These are phyloP conservation scores for Ogataea saltuana DNA, from an alignment of 805 yeast species.

Conservation along the genomic window DNA sequence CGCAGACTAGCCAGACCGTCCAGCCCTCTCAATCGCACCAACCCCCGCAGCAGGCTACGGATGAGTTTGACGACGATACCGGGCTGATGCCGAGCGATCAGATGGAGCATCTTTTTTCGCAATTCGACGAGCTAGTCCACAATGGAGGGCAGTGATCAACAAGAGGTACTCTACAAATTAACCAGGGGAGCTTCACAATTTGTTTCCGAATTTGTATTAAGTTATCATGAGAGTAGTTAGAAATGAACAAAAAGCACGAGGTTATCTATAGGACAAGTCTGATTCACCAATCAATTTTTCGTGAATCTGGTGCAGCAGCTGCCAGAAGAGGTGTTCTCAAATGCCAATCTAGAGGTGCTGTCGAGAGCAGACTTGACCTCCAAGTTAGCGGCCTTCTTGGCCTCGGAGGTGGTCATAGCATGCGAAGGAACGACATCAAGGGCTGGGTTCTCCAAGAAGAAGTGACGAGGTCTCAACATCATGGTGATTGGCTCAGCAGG, in stretches of 20 bases:
- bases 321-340: slow-evolving; percentile 36
- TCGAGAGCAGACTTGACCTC: slow-evolving; percentile 48
- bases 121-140: slow-evolving; percentile 35
- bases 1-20: neutral
- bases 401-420: slow-evolving; percentile 48
- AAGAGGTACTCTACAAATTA: no score
- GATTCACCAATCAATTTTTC: slow-evolving; percentile 9
- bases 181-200: no score
- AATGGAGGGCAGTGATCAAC: slow-evolving; percentile 15
- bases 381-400: slow-evolving; percentile 36
- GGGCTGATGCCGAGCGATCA: slow-evolving; percentile 32
- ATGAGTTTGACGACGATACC: slow-evolving; percentile 14
- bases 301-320: slow-evolving; percentile 36
- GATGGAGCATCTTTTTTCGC: slow-evolving; percentile 35
- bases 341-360: slow-evolving; percentile 53
- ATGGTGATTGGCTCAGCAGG: slow-evolving; percentile 81
- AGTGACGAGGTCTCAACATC: slow-evolving; percentile 75
- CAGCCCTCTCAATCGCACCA: slow-evolving; percentile 1
- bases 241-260: no score
- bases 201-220: no score
- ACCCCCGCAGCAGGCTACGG: neutral
- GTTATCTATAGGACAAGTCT: no score
- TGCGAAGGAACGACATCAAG: slow-evolving; percentile 72
- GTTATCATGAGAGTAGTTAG: no score
- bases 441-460: slow-evolving; percentile 76